Conservation (phyloP, 768 basidiomycete species). For the Coprinellus aureogranulatus region DNA sequence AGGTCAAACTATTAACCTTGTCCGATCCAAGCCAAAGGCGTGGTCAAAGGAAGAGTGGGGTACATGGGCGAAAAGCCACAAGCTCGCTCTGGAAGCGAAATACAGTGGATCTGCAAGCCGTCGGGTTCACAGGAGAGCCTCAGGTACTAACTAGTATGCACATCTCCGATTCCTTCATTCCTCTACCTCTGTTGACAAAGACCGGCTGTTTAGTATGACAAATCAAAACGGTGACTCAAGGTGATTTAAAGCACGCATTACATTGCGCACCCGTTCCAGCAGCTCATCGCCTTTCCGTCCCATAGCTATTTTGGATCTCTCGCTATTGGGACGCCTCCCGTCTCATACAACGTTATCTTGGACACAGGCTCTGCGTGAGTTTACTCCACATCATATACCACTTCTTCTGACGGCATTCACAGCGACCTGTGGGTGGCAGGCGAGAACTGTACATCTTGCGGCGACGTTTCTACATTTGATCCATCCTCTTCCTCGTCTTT, state of each 20-base stretch:
- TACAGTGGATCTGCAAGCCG: conserved; percentile 29
- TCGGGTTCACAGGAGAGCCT: conserved; percentile 34
- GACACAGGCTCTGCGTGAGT: conserved; percentile 85
- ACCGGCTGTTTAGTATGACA: conserved; percentile 42
- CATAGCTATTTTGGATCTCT: conserved; percentile 75
- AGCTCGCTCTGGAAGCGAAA: conserved; percentile 41
- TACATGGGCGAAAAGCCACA: conserved; percentile 52
- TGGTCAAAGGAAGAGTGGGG: conserved; percentile 45
- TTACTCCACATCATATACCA: background rate
- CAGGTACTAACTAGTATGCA: conserved; percentile 57
- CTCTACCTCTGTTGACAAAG: conserved; percentile 2
- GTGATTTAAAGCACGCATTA: no score
- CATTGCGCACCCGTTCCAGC: no score
- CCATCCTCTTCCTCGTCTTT: conserved; percentile 59
- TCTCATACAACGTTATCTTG: conserved; percentile 78
- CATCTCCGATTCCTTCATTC: background rate
- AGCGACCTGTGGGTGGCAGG: conserved; percentile 87
- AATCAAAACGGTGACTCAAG: conserved; percentile 69
- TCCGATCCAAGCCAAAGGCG: background rate
- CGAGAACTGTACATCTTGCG: conserved; percentile 44
- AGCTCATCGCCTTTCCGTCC: no score
- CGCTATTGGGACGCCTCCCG: conserved; percentile 79
- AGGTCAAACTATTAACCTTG: conserved; percentile 8
- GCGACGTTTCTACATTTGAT: conserved; percentile 46
- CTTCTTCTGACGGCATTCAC: background rate